phyloP scores from a whole-genome alignment of 768 basidiomycete genomes.

The Porphyrellus cyaneotinctus region DNA sequence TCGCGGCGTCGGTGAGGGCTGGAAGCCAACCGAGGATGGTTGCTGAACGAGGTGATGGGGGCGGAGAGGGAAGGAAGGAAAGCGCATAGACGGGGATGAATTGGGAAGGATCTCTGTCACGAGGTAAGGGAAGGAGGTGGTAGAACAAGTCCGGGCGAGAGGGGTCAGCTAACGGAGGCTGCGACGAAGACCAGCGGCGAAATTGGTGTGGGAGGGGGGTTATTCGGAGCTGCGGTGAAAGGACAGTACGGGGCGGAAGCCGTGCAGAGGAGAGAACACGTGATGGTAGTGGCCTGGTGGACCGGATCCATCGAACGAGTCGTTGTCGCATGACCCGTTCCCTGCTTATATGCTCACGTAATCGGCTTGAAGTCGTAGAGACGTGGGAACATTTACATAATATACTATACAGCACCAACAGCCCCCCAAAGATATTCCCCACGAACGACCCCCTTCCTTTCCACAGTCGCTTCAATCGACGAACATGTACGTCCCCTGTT shows the following conservation, averaged over 20 bases:
- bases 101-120: constrained; percentile 37
- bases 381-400: constrained; percentile 27
- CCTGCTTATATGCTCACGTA: not conserved
- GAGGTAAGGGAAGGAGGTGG: constrained; percentile 55
- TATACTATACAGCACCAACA: constrained; percentile 34
- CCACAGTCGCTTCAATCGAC: constrained; percentile 32
- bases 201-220: constrained; percentile 6
- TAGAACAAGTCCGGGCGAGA: constrained; percentile 66
- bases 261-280: not conserved
- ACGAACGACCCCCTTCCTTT: constrained; percentile 9
- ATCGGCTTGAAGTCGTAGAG: constrained; percentile 5
- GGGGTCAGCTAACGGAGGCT: constrained; percentile 43
- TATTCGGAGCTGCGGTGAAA: constrained; percentile 2
- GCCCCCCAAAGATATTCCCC: constrained; percentile 27
- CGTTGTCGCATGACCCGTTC: constrained; percentile 15
- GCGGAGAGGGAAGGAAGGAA: constrained; percentile 53
- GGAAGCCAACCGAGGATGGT: constrained; percentile 71
- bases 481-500: constrained; percentile 21
- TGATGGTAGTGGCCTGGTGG: not conserved
- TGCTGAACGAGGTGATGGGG: constrained; percentile 42
- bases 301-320: constrained; percentile 3
- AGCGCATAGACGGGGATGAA: constrained; percentile 54
- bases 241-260: not conserved
- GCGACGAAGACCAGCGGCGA: constrained; percentile 16
- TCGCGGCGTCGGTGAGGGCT: constrained; percentile 34